A percentile compares a stretch with the other conserved stretches of the same genome.
These are phyloP conservation scores for Lojkania enalia DNA, from an alignment of 2,329 filamentous ascomycete species.

Conservation along the genomic window DNA sequence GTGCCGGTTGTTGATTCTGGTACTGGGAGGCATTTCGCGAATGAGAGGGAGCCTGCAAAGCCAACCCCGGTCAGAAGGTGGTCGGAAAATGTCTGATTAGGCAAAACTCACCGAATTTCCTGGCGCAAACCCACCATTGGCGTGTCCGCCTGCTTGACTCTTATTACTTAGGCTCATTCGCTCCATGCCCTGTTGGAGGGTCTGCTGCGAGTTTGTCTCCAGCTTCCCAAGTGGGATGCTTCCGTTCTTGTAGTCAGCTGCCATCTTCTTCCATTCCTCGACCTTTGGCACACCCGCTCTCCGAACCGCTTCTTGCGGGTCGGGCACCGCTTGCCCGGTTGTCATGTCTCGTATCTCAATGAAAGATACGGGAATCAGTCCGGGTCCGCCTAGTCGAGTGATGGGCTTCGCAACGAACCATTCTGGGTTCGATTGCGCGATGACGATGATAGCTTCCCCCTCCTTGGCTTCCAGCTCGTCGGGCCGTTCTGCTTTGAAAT, in stretches of 20 bases:
- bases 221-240: slow-evolving; percentile 96
- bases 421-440: slow-evolving; percentile 96
- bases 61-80: slow-evolving; percentile 16
- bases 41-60: slow-evolving; percentile 27
- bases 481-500: slow-evolving; percentile 92
- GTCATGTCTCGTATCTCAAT: slow-evolving; percentile 96
- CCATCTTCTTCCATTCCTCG: slow-evolving; percentile 99
- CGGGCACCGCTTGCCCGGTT: slow-evolving; percentile 77
- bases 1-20: slow-evolving; percentile 50
- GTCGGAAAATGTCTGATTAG: slow-evolving; percentile 17
- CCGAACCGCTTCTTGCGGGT: slow-evolving; percentile 82
- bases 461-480: slow-evolving; percentile 95
- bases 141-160: slow-evolving; percentile 27
- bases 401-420: slow-evolving; percentile 99
- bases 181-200: slow-evolving; percentile 63
- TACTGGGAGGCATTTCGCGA: slow-evolving; percentile 41
- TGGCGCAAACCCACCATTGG: slow-evolving; percentile 32
- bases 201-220: slow-evolving; percentile 59
- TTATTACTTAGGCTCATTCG: slow-evolving; percentile 71
- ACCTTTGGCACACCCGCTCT: slow-evolving; percentile 90
- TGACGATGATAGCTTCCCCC: slow-evolving; percentile 96
- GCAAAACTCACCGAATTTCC: slow-evolving; percentile 37
- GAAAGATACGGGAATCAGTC: slow-evolving; percentile 93
- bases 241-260: slow-evolving; percentile 98
- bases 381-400: slow-evolving; percentile 89